Base-by-base conservation (phyloP, 1,139 yeast genomes). In the Insectozyma bohioensis region DNA sequence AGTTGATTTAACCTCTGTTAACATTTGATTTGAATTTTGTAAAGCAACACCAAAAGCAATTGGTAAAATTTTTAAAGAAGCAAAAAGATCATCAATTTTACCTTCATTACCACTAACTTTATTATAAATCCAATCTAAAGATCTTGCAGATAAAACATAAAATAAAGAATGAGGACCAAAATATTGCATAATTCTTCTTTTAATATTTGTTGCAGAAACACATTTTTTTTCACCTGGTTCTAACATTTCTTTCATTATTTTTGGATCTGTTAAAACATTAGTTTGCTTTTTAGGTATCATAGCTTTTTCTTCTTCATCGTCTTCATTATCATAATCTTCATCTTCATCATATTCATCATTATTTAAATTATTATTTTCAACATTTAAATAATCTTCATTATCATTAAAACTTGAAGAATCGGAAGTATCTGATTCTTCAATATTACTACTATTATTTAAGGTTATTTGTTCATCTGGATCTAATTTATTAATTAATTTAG, bases 161-260 rank as follows among this genome's bases (percentile, higher is more conserved):
- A 43, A 47, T 12, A 35, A 35, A 3, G 47, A 45, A 32, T 51
- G 56, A 8, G 48, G 40, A 3, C 56, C 56, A 29, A 41, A 48
- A 26, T 39, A 47, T 24, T 45, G 40, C 12, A 35, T 20, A 12
- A 43, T 28, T 16, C 41, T 30, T 16, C 19, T 22, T 13, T 36
- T 36, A 2, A 35, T 24, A 18, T 35, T 27, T 4, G 17, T 12
- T 2, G 33, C 26, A 2, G 29, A 10, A 10, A 37, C 16, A 30
- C 47, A 41, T 2, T 15, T 28, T 13, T 32, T 34, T 4, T 33
- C 36, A 7, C 37, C 26, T 9, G 41, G 41, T 18, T 37, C 42
- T 15, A 42, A 23, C 37, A 38, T 37, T 6, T 42, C 45, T 15
- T 35, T 36, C 26, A 42, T 24, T n/a, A 31, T 30, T 9, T 22